Percentiles rank a stretch among this genome's conserved stretches.
phyloP scores from a whole-genome alignment of 208 protist genomes.

The Acanthamoeba castellanii region DNA sequence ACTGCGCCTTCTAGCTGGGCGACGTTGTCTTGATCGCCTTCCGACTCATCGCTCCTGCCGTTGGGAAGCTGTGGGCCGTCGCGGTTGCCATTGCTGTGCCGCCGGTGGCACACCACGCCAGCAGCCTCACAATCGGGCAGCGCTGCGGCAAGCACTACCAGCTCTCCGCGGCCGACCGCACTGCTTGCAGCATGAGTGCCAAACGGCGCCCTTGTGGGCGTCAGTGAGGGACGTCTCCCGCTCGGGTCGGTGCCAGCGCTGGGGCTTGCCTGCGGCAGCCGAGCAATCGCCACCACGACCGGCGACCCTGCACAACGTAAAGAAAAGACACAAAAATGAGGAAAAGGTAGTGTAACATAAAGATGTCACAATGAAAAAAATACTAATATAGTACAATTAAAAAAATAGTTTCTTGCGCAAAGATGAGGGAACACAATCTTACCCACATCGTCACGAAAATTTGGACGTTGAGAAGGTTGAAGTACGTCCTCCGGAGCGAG shows the following conservation, averaged over 20 bases:
- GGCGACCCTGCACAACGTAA: not conserved
- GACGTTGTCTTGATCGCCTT: not conserved
- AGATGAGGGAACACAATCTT: not conserved
- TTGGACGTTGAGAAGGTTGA: not conserved
- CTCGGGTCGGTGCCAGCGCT: not conserved
- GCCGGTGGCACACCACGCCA: constrained; percentile 46
- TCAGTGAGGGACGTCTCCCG: too few species aligned
- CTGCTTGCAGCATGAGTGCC: not conserved
- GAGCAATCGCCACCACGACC: constrained; percentile 9
- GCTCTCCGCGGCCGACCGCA: not conserved
- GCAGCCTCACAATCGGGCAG: constrained; percentile 33
- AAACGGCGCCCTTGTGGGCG: too few species aligned
- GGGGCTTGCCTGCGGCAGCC: not conserved
- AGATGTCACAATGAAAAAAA: too few species aligned
- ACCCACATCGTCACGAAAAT: not conserved
- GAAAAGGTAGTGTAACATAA: not conserved
- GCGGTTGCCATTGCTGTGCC: constrained; percentile 11
- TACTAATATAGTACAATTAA: too few species aligned
- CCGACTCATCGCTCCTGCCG: not conserved
- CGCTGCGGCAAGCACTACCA: not conserved
- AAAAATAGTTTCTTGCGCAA: too few species aligned
- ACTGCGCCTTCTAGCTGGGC: not conserved
- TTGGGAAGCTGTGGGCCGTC: constrained; percentile 1
- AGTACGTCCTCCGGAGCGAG: constrained; percentile 21
- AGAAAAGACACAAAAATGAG: not conserved